These are phyloP conservation scores for Fraxinus floribunda DNA, from an alignment of 305 asterid genomes.

Conservation along the genomic window DNA sequence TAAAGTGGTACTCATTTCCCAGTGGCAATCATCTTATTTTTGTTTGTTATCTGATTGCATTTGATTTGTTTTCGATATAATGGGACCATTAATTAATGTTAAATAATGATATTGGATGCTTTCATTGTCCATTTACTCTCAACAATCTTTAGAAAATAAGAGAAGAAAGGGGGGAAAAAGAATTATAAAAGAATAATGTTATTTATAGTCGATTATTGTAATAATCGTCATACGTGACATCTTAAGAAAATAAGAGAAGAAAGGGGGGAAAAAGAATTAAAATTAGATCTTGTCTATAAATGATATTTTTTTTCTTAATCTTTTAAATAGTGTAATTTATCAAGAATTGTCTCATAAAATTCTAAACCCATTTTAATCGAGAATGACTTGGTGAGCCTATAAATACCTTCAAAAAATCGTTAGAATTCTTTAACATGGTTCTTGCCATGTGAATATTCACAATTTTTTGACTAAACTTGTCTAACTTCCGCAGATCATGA, in stretches of 20 bases:
- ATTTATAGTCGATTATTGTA: too few species aligned
- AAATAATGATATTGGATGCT: neutral
- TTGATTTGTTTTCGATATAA: neutral
- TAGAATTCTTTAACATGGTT: neutral
- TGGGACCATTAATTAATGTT: neutral
- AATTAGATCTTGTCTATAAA: neutral
- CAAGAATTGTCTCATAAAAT: neutral
- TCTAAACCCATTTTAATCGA: neutral
- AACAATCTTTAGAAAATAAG: neutral
- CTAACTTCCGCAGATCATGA: neutral
- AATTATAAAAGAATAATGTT: too few species aligned
- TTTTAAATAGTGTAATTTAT: neutral
- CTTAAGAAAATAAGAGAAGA: too few species aligned
- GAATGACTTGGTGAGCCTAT: neutral
- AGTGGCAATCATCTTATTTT: neutral
- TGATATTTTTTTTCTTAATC: neutral
- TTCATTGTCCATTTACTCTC: neutral
- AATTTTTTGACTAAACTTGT: neutral
- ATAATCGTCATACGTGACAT: too few species aligned
- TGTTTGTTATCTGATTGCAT: neutral
- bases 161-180: too few species aligned
- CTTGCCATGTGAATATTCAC: neutral
- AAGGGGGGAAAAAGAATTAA: too few species aligned
- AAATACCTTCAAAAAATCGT: neutral
- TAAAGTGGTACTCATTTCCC: neutral